phyloP scores from a whole-genome alignment of 2,329 filamentous ascomycete species.

The Phialophora chinensis region DNA sequence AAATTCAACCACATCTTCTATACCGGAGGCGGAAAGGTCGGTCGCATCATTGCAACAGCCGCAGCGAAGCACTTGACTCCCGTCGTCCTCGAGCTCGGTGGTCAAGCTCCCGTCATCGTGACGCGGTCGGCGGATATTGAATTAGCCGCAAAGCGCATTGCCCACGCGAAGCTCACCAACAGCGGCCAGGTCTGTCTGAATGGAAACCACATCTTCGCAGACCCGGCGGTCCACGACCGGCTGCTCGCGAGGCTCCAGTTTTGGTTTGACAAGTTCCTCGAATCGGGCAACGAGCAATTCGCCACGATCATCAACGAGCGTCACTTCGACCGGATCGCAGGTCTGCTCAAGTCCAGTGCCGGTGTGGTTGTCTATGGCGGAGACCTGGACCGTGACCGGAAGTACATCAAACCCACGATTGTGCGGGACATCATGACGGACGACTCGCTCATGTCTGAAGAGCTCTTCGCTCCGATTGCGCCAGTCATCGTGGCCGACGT shows the following conservation, averaged over 20 bases:
- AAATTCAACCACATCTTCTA: slow-evolving; percentile 56
- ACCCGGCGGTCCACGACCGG: slow-evolving; percentile 48
- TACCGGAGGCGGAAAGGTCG: slow-evolving; percentile 51
- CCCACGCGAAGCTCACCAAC: slow-evolving; percentile 52
- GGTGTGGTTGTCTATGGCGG: slow-evolving; percentile 50
- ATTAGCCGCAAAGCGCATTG: slow-evolving; percentile 49
- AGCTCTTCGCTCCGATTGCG: slow-evolving; percentile 54
- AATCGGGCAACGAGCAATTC: slow-evolving; percentile 40
- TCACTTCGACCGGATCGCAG: slow-evolving; percentile 51
- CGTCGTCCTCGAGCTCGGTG: slow-evolving; percentile 54
- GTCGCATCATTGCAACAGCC: slow-evolving; percentile 47
- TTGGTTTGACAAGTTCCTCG: slow-evolving; percentile 45
- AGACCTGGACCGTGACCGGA: slow-evolving; percentile 41
- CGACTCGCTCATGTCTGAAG: slow-evolving; percentile 53
- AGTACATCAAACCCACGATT: slow-evolving; percentile 49
- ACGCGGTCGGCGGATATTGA: slow-evolving; percentile 48
- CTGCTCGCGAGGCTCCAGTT: slow-evolving; percentile 46
- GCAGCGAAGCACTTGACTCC: slow-evolving; percentile 56
- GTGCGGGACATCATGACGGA: slow-evolving; percentile 45
- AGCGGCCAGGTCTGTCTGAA: slow-evolving; percentile 52
- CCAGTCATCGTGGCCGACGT: slow-evolving; percentile 47
- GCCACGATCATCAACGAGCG: slow-evolving; percentile 51
- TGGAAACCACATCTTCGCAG: slow-evolving; percentile 54
- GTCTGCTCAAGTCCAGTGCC: slow-evolving; percentile 46
- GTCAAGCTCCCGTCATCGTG: slow-evolving; percentile 54